A percentile compares a stretch with the other conserved stretches of the same genome.
Evolutionary conservation across 2,329 filamentous ascomycete genomes (phyloP).

Genomic region (Lecanosticta acicola): DNA sequence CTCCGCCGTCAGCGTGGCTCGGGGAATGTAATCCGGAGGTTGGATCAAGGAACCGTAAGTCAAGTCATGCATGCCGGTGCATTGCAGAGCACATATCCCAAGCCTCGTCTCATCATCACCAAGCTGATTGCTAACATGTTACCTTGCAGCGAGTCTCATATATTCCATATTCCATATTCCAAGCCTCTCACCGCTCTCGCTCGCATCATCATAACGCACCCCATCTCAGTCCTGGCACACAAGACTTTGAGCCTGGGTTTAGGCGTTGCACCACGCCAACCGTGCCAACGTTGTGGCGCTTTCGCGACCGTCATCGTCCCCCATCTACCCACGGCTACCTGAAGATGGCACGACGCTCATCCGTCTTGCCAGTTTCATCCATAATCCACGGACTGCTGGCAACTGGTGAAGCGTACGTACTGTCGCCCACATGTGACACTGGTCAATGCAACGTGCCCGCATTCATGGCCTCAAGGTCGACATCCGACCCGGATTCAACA

Average conservation of each 20-base stretch:
- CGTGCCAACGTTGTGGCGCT: slow-evolving; percentile 8
- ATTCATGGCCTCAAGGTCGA: too few species aligned
- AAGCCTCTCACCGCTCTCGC: slow-evolving; percentile 3
- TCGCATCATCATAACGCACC: not conserved
- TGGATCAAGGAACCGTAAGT: not conserved
- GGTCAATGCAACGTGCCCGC: not conserved
- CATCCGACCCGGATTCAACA: not conserved
- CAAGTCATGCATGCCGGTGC: not conserved
- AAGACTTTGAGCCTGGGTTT: not conserved
- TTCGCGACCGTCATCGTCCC: not conserved
- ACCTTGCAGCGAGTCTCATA: too few species aligned
- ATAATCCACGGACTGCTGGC: too few species aligned
- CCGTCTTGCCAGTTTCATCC: not conserved
- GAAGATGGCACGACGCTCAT: not conserved
- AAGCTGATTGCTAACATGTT: not conserved
- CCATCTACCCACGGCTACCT: not conserved
- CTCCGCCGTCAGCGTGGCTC: not conserved
- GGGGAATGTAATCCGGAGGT: not conserved
- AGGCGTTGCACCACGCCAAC: slow-evolving; percentile 1
- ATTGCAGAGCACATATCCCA: too few species aligned
- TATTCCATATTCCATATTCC: too few species aligned
- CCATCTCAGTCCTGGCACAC: not conserved
- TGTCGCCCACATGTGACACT: not conserved
- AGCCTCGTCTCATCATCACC: too few species aligned
- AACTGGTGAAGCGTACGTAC: not conserved